Base-by-base conservation (phyloP, 2,329 filamentous ascomycete species). In the Ceratocystiopsis brevicomis region DNA sequence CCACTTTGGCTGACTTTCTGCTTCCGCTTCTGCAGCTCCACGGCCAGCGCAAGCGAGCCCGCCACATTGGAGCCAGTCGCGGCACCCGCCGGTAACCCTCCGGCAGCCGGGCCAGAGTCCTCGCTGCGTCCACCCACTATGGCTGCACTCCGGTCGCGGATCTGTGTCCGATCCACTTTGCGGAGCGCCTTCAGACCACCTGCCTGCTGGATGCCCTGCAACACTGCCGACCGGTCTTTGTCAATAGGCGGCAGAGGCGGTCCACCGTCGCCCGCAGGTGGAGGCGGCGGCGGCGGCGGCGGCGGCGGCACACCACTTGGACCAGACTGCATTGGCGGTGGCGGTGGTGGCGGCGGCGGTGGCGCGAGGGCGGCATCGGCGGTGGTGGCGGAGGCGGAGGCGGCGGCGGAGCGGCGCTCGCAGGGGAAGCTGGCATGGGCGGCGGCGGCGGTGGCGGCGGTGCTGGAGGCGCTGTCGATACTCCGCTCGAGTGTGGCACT, bases 1-100 rank as follows among this genome's bases (percentile, higher is more conserved):
- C 88, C 88, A 68, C 84, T 93, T 59, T 83, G 80, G 63, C 83
- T 84, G 58, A 95, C 88, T 68, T 93, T 94, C 61, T 85, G 76
- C 67, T 95, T 95, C 59, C 88, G 72, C 63, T 83, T 81, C 56
- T 79, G 75, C 53, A 87, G 61, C 45, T 80, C 81, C 47, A 76
- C 79, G 47, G 83, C 83, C 52, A 94, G 63, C 40, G 85, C 87
- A 63, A 81, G 84, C 18, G 85, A 84, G 71, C 95, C 74, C 36
- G 74, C 78, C 45, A 76, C 77, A 44, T 76, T 73, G 11, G 72
- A 69, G 38, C 65, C 59, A 38, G 68, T 58, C 19, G 69, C 69
- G 39, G 71, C 62, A 10, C 73, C 62, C 44, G 72, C 63, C 46
- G 67, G 52, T 10, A 30, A 11, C 36, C 65, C 68, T 52, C 66